phyloP scores from a whole-genome alignment of 306 rosid genomes.

The Gastrolobium bilobum region DNA sequence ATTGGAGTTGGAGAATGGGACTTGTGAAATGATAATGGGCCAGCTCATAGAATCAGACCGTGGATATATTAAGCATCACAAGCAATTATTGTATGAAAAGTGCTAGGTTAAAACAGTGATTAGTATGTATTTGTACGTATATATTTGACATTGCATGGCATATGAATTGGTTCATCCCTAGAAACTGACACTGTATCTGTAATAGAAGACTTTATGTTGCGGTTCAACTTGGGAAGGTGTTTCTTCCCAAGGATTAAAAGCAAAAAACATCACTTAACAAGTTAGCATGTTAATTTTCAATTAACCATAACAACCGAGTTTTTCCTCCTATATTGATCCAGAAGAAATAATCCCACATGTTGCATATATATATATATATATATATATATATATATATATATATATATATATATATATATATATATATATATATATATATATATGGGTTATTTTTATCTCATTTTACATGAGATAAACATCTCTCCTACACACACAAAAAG shows the following conservation, averaged over 20 bases:
- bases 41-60: slow-evolving; percentile 27
- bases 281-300: background rate
- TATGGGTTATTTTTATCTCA: no score
- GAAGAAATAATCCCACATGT: background rate
- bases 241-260: background rate
- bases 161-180: slow-evolving; percentile 1
- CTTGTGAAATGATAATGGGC: slow-evolving; percentile 45
- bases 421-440: no score
- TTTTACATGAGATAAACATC: no score
- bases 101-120: slow-evolving; percentile 35
- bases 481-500: no score
- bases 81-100: slow-evolving; percentile 47
- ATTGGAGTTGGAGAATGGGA: slow-evolving; percentile 47
- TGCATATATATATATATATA: background rate
- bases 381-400: no score
- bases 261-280: background rate
- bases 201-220: background rate
- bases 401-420: no score
- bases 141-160: background rate
- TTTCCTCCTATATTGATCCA: background rate
- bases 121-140: background rate
- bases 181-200: background rate
- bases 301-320: background rate
- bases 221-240: slow-evolving; percentile 1
- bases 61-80: slow-evolving; percentile 24